Evolutionary conservation across 768 basidiomycete genomes (phyloP), one percentile per base, ranked within the genome.

Genomic region (Rhizopogon vesiculosus): DNA sequence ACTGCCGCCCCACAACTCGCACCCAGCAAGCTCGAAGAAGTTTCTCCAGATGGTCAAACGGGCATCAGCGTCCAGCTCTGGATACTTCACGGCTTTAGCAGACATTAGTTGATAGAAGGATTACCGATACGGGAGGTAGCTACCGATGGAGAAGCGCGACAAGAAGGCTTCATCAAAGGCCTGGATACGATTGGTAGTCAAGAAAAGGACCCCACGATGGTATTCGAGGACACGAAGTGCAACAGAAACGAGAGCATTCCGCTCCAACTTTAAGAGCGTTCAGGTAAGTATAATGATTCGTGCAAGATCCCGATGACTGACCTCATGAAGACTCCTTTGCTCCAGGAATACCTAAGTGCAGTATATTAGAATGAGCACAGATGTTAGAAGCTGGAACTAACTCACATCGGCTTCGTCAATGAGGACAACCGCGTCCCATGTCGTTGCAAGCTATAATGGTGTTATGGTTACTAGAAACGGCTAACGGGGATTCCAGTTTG

Each of bases 191-290:
- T 49, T 82, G 22, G 80, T 82, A 40, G 82, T 82, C 33, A 83
- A 71, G 73, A 83, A 83, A 46, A 83, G 74, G 63, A 83, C 81
- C 3, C 81, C 82, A 35, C 80, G 77, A 67, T 82, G 82, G 65
- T 82, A 83, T 58, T 83, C 82, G 52, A 83, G 75, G 63, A 81
- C 80, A 18, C 81, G 78, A 33, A 82, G 80, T 7, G 84, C 87
- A 12, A 86, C 85, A 3, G 85, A 84, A 6, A 89, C 85, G 79
- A 87, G 85, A 1, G 85, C 85, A 60, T 87, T 89, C 10, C 86
- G 76, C 61, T 83, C 76, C 12, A 87, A 64, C 62, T 58, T 29
- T 18, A 39, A 39, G 25, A 54, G 7, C 9, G 10, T 42, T 19
- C 31, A 55, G 15, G 25, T 46, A 40, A 18, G 25, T 15, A 49